Evolutionary conservation across 106 monocot genomes (phyloP).

Genomic region (Dioscorea dumetorum): DNA sequence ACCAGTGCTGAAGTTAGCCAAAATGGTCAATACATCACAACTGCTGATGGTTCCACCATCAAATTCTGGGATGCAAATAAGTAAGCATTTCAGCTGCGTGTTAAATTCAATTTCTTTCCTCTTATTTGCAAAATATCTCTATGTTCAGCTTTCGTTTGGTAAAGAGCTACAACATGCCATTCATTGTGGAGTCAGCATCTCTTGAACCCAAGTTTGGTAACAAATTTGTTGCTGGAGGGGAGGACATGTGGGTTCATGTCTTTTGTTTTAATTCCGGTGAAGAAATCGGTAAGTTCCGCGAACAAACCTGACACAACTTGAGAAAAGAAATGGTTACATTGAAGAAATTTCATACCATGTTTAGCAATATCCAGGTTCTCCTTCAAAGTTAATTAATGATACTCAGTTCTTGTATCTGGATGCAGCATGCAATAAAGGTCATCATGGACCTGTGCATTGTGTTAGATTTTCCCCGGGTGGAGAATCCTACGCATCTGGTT

Average conservation of each 20-base stretch:
- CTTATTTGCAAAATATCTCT: not conserved
- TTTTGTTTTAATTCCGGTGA: slow-evolving; percentile 88
- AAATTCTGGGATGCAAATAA: slow-evolving; percentile 99
- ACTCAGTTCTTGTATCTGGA: too few species aligned
- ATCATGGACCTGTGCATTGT: slow-evolving; percentile 94
- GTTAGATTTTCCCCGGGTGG: slow-evolving; percentile 88
- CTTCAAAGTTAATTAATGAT: too few species aligned
- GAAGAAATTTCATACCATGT: too few species aligned
- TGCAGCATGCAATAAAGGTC: slow-evolving; percentile 99
- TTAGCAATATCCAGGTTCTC: too few species aligned
- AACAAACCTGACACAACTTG: too few species aligned
- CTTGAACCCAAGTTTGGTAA: slow-evolving; percentile 82
- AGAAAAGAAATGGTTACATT: too few species aligned
- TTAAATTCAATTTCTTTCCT: not conserved
- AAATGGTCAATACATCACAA: slow-evolving; percentile 94
- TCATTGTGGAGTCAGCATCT: slow-evolving; percentile 84
- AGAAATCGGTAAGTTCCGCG: slow-evolving; percentile 58
- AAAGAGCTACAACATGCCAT: slow-evolving; percentile 90
- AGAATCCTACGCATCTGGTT: slow-evolving; percentile 93
- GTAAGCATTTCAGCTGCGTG: slow-evolving; percentile 26
- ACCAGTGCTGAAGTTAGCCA: slow-evolving; percentile 95
- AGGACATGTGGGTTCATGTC: slow-evolving; percentile 97
- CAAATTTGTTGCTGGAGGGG: slow-evolving; percentile 86
- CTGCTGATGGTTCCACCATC: slow-evolving; percentile 92
- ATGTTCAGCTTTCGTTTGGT: slow-evolving; percentile 73